phyloP scores from a whole-genome alignment of 495 filamentous ascomycete species.

The Trichoderma erinaceum region DNA sequence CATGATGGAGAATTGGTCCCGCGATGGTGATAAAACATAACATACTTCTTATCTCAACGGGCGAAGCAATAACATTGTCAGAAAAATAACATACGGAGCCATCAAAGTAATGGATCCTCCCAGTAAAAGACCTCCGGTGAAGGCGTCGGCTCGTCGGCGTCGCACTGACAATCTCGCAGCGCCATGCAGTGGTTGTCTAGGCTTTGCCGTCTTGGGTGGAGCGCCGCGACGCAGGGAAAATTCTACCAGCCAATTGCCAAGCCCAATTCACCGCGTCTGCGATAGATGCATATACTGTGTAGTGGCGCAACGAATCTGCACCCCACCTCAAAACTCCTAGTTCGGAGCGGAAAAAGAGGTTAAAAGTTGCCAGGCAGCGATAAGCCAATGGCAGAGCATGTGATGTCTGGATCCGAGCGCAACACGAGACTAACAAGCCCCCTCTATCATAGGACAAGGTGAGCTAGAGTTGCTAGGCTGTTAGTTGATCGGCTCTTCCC shows the following conservation, averaged over 20 bases:
- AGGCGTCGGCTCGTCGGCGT: conserved; percentile 1
- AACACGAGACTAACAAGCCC: not conserved
- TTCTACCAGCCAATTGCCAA: not conserved
- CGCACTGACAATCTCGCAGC: not conserved
- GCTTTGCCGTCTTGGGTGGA: conserved; percentile 1
- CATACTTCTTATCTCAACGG: too few relatives aligned
- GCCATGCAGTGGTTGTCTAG: conserved; percentile 1
- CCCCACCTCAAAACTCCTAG: not conserved
- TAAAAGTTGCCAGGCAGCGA: not conserved
- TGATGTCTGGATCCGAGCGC: conserved; percentile 12
- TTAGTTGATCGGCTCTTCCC: not conserved
- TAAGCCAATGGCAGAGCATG: not conserved
- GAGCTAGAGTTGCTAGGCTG: not conserved
- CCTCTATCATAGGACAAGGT: not conserved
- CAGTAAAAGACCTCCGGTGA: not conserved
- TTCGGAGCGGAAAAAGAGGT: not conserved
- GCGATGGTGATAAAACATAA: too few relatives aligned
- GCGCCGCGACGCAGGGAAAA: not conserved
- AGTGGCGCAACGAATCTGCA: not conserved
- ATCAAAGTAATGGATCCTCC: not conserved
- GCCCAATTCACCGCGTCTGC: not conserved
- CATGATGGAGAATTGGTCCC: too few relatives aligned
- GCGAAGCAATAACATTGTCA: not conserved
- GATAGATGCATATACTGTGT: conserved; percentile 12
- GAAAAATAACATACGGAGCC: not conserved